These are phyloP conservation scores for Gossypium davidsonii DNA, from an alignment of 441 rosid genomes.

Conservation along the genomic window DNA sequence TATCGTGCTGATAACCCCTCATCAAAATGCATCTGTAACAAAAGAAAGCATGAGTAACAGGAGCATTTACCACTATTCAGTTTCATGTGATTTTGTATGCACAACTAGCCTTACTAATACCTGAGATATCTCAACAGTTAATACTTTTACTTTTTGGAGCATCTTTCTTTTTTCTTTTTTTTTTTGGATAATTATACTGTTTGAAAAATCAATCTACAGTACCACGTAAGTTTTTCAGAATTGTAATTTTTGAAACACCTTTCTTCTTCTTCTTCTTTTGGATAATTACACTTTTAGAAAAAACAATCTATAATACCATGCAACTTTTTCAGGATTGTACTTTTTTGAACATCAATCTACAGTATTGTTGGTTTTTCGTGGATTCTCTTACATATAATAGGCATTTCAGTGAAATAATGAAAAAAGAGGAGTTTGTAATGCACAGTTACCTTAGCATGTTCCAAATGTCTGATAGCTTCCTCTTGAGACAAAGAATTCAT, in stretches of 20 bases:
- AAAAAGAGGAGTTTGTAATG: neutral
- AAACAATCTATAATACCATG: too few relatives aligned
- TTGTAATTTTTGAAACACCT: neutral
- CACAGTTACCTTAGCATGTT: constrained; percentile 63
- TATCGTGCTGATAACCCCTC: constrained; percentile 83
- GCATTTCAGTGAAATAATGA: neutral
- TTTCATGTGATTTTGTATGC: neutral
- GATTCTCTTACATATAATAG: neutral
- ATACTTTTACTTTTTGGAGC: neutral
- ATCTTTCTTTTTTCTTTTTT: neutral
- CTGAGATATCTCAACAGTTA: neutral
- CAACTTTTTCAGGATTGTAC: neutral
- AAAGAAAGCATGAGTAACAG: constrained; percentile 14
- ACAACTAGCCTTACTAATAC: neutral
- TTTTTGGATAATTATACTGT: neutral
- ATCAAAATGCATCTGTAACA: constrained; percentile 82
- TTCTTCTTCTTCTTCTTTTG: neutral
- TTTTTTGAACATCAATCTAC: neutral
- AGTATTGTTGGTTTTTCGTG: neutral
- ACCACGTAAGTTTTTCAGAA: neutral
- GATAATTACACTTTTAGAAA: neutral
- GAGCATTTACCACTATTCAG: neutral
- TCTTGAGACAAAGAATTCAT: constrained; percentile 89
- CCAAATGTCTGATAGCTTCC: constrained; percentile 85
- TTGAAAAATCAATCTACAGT: neutral